A percentile compares a stretch with the other conserved stretches of the same genome.
phyloP scores from a whole-genome alignment of 2,329 filamentous ascomycete species.

The Capronia epimyces region DNA sequence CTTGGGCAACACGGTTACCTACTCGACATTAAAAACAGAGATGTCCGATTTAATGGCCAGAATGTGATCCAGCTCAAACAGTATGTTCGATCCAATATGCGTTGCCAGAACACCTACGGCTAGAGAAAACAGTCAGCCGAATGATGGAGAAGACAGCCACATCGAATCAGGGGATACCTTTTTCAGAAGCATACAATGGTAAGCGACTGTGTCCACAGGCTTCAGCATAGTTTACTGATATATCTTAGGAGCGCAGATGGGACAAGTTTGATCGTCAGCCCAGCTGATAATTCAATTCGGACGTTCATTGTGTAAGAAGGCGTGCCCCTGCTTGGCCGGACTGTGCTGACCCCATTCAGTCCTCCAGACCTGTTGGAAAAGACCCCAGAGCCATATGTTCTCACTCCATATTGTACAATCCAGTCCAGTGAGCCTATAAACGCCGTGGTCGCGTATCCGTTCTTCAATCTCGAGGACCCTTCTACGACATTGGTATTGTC shows the following conservation, averaged over 20 bases:
- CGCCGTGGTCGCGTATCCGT: slow-evolving; percentile 51
- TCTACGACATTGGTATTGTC: slow-evolving; percentile 48
- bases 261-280: slow-evolving; percentile 52
- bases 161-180: slow-evolving; percentile 31
- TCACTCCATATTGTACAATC: slow-evolving; percentile 46
- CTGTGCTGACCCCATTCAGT: slow-evolving; percentile 28
- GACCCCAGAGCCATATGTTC: slow-evolving; percentile 31
- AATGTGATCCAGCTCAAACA: background rate
- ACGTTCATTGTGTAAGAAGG: slow-evolving; percentile 49
- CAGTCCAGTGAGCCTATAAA: slow-evolving; percentile 48
- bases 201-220: slow-evolving; percentile 9
- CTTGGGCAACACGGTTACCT: no score
- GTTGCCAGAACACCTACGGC: slow-evolving; percentile 6
- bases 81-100: slow-evolving; percentile 15
- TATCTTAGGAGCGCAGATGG: slow-evolving; percentile 49
- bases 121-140: background rate
- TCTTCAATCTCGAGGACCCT: slow-evolving; percentile 49
- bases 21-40: no score
- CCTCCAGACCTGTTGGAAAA: slow-evolving; percentile 47
- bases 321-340: background rate
- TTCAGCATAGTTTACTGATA: background rate
- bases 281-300: slow-evolving; percentile 47
- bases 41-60: no score
- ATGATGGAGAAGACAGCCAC: background rate
- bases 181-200: slow-evolving; percentile 47